A percentile compares a stretch with the other conserved stretches of the same genome.
These are phyloP conservation scores for Clonostachys solani DNA, from an alignment of 2,329 filamentous ascomycete species.

Conservation along the genomic window DNA sequence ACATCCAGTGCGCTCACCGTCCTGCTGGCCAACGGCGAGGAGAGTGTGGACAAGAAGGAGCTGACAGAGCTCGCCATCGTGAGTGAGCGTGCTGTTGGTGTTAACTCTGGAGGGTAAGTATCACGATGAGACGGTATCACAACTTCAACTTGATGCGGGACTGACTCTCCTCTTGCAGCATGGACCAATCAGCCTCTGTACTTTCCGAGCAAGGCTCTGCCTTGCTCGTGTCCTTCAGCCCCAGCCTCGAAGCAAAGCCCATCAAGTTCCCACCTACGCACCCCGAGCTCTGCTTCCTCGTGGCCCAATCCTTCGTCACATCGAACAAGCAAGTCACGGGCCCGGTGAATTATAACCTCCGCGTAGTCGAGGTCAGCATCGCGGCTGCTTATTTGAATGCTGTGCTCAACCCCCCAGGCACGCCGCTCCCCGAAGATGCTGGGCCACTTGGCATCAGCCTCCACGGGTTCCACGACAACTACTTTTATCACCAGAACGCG, in stretches of 20 bases:
- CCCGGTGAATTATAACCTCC: slow-evolving; percentile 92
- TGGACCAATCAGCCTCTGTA: slow-evolving; percentile 97
- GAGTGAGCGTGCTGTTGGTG: slow-evolving; percentile 88
- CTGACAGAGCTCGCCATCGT: slow-evolving; percentile 91
- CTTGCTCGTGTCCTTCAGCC: slow-evolving; percentile 86
- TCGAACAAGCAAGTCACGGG: slow-evolving; percentile 94
- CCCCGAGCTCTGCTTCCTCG: slow-evolving; percentile 84
- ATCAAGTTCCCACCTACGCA: slow-evolving; percentile 78
- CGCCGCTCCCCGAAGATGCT: slow-evolving; percentile 67
- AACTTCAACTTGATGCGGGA: background rate
- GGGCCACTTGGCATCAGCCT: slow-evolving; percentile 81
- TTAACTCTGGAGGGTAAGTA: slow-evolving; percentile 86
- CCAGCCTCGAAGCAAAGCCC: slow-evolving; percentile 69
- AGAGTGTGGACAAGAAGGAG: slow-evolving; percentile 81
- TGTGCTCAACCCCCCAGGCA: slow-evolving; percentile 49
- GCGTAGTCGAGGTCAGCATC: slow-evolving; percentile 91
- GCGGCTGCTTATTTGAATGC: slow-evolving; percentile 69
- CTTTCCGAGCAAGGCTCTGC: slow-evolving; percentile 84
- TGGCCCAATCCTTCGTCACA: slow-evolving; percentile 90
- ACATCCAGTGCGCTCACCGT: slow-evolving; percentile 86
- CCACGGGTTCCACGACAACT: slow-evolving; percentile 80
- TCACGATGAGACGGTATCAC: background rate
- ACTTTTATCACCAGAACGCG: slow-evolving; percentile 53
- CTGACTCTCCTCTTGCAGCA: slow-evolving; percentile 46
- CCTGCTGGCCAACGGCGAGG: slow-evolving; percentile 78